A percentile compares a stretch with the other conserved stretches of the same genome.
These are phyloP conservation scores for Actinidia arguta DNA, from an alignment of 179 eudicot genomes.

Conservation along the genomic window DNA sequence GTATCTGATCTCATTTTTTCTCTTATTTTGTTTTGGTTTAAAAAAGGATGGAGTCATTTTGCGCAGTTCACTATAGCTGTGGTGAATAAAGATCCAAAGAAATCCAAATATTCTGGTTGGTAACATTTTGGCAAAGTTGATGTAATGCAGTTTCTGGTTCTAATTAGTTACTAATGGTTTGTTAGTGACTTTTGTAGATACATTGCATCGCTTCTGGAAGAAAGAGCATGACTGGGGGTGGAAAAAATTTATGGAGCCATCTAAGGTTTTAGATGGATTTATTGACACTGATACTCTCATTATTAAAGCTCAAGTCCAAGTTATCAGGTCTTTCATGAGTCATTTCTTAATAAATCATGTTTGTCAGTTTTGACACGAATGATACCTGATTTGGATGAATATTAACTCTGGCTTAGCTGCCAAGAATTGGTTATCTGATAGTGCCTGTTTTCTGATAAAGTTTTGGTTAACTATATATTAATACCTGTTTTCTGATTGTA, in stretches of 20 bases:
- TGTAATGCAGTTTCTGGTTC: not conserved
- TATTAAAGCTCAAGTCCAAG: slow-evolving; percentile 94
- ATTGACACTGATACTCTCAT: slow-evolving; percentile 78
- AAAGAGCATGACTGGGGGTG: slow-evolving; percentile 99
- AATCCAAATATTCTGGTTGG: slow-evolving; percentile 88
- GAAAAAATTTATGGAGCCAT: slow-evolving; percentile 95
- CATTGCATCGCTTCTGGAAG: slow-evolving; percentile 90
- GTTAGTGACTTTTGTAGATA: slow-evolving; percentile 49
- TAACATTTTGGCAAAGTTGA: slow-evolving; percentile 6
- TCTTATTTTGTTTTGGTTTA: slow-evolving; percentile 11
- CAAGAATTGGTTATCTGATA: not conserved
- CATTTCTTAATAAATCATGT: not conserved
- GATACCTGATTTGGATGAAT: slow-evolving; percentile 10
- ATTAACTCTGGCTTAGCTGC: not conserved
- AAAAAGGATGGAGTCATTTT: slow-evolving; percentile 93
- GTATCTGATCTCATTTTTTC: slow-evolving; percentile 11
- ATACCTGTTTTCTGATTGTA: too few relatives aligned
- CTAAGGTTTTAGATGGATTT: slow-evolving; percentile 90
- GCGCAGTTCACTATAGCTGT: slow-evolving; percentile 98
- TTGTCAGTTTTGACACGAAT: not conserved
- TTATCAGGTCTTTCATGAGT: slow-evolving; percentile 66
- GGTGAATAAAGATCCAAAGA: slow-evolving; percentile 90
- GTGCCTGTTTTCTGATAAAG: not conserved
- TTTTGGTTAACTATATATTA: too few relatives aligned
- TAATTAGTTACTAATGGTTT: slow-evolving; percentile 16